Percentiles rank a stretch among this genome's conserved stretches.
These are phyloP conservation scores for Yamadazyma phyllophila DNA, from an alignment of 805 yeast species.

Conservation along the genomic window DNA sequence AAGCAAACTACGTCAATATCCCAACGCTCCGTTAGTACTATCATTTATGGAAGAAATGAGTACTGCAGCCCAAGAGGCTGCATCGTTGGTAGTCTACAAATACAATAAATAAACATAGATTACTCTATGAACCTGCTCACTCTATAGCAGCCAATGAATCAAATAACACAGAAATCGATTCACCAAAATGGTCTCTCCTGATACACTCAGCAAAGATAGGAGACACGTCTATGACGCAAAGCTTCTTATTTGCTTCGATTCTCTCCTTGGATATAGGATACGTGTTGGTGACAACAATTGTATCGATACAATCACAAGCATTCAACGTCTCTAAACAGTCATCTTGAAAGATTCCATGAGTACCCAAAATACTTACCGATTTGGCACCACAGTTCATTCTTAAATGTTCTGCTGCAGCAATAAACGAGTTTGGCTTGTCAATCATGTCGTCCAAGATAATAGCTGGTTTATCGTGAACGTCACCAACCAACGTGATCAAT, in stretches of 20 bases:
- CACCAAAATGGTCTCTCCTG: constrained; percentile 98
- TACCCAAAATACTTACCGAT: constrained; percentile 84
- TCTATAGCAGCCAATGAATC: constrained; percentile 72
- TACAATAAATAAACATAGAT: constrained; percentile 6
- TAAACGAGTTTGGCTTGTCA: constrained; percentile 89
- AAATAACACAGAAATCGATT: constrained; percentile 87
- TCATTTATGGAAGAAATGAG: constrained; percentile 20
- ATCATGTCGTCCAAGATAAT: constrained; percentile 96
- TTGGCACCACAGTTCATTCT: constrained; percentile 95
- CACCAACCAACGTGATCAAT: constrained; percentile 93
- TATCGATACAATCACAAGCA: constrained; percentile 79
- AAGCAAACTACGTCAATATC: constrained; percentile 21
- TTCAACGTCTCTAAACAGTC: constrained; percentile 79
- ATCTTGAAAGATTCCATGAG: constrained; percentile 93
- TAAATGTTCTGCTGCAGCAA: constrained; percentile 98
- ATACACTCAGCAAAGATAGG: constrained; percentile 97
- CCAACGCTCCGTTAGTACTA: constrained; percentile 64
- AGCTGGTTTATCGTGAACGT: constrained; percentile 88
- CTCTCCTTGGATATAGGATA: constrained; percentile 78
- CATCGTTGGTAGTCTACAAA: constrained; percentile 43
- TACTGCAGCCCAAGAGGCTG: constrained; percentile 55
- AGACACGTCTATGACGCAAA: constrained; percentile 87
- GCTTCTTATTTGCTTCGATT: constrained; percentile 58
- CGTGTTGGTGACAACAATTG: constrained; percentile 92
- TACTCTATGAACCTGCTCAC: constrained; percentile 14